phyloP scores from a whole-genome alignment of 805 yeast genomes.

The Myxozyma mucilagina region DNA sequence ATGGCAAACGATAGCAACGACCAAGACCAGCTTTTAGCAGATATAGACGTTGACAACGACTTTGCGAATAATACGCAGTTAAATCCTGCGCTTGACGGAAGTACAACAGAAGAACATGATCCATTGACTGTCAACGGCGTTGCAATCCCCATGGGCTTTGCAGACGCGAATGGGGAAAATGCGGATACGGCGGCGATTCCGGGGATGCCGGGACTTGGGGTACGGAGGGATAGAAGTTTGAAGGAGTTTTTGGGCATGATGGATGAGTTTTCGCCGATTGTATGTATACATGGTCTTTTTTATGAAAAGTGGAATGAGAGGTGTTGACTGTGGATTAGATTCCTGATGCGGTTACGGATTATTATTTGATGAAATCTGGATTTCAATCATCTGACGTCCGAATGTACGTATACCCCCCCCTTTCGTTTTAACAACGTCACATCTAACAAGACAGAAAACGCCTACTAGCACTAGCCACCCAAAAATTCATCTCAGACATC shows the following conservation, averaged over 20 bases:
- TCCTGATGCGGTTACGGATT: conserved; percentile 83
- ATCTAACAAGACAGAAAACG: conserved; percentile 54
- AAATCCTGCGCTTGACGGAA: not conserved
- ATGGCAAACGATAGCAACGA: conserved; percentile 1
- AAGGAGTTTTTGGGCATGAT: conserved; percentile 81
- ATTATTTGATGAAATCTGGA: conserved; percentile 74
- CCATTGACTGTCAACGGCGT: conserved; percentile 13
- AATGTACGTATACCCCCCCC: conserved; percentile 44
- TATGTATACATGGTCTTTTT: conserved; percentile 66
- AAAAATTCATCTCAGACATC: conserved; percentile 88
- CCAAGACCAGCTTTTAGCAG: conserved; percentile 1
- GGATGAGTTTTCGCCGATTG: conserved; percentile 93
- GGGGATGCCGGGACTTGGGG: conserved; percentile 19
- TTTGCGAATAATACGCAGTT: not conserved
- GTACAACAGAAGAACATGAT: not conserved
- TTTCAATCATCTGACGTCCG: conserved; percentile 76
- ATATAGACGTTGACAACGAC: conserved; percentile 7
- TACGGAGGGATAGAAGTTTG: conserved; percentile 61
- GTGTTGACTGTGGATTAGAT: conserved; percentile 44
- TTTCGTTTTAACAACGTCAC: too few species aligned
- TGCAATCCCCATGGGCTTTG: conserved; percentile 8
- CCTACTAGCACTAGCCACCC: conserved; percentile 89
- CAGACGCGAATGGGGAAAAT: not conserved
- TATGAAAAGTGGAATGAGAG: too few species aligned
- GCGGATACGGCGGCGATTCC: not conserved